Evolutionary conservation across 768 basidiomycete species (phyloP), one percentile per base, ranked within the genome.

Genomic region (Xerocomellus intermedius): DNA sequence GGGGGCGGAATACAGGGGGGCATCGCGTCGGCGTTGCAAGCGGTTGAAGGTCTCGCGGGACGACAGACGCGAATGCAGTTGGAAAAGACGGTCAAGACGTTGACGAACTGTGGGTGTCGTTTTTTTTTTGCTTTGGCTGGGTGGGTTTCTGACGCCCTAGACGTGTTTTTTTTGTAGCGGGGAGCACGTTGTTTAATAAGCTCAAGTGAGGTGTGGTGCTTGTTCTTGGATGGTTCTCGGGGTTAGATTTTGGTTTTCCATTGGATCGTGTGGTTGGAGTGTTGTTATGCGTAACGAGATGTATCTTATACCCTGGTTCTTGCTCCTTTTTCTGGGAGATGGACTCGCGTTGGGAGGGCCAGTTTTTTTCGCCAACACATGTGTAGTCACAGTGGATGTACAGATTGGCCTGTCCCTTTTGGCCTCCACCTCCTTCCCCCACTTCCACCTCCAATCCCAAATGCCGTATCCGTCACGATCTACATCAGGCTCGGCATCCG

Each of bases 1-100:
- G 35, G 61, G 4, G 56, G 58, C 0, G 50, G 51, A 0, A 21
- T 50, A 5, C 9, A 57, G 78, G 32, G 76, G 70, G 28, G 48
- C 0, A n/a, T 64, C 2, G 21, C 52, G 44, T 41, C 60, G 13
- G 83, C 83, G 39, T 60, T 77, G 60, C 75, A 67, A 56, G 74
- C 77, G n/a, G 74, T 87, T 19, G 84, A 84, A 64, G 80, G 75
- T 54, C 68, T 85, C 30, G 81, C 82, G 17, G 83, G 85, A 4
- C 74, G 73, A 59, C 77, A 77, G 51, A 78, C 77, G 41, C 69
- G 79, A 38, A 66, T 69, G 33, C 82, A 81, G 60, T 55, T 86
- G 39, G 82, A 84, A 58, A 74, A 70, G 42, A 69, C 63, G 48
- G 71, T 83, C 14, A 77, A 73, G 54, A 72, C 58, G 55, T 59